Conservation (phyloP, 2,329 filamentous ascomycete genomes). For the Penicillium occitanis region DNA sequence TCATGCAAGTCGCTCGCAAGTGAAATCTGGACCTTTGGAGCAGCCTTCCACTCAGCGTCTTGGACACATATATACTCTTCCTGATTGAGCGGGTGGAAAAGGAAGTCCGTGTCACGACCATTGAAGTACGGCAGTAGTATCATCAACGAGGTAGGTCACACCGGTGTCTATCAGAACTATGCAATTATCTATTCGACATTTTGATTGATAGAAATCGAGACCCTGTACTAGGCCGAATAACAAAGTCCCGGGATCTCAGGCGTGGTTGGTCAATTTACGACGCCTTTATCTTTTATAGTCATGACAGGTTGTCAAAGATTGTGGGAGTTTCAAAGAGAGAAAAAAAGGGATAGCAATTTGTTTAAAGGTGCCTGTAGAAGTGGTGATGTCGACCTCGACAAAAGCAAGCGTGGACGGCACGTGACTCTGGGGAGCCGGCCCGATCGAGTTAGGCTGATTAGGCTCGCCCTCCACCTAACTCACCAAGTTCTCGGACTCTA, state of each 20-base stretch:
- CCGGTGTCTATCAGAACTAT: background rate
- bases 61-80: background rate
- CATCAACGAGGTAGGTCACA: background rate
- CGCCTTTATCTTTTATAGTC: background rate
- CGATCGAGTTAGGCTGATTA: constrained; percentile 7
- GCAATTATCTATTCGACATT: background rate
- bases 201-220: background rate
- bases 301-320: background rate
- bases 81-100: background rate
- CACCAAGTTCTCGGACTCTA: constrained; percentile 18
- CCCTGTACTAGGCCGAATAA: background rate
- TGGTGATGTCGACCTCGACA: background rate
- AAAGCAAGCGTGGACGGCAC: background rate
- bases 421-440: constrained; percentile 4
- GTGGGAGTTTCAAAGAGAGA: background rate
- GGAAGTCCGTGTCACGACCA: background rate
- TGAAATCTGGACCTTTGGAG: background rate
- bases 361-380: background rate
- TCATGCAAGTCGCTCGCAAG: background rate
- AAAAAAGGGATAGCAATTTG: background rate
- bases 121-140: background rate
- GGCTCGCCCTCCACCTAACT: constrained; percentile 13
- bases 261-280: background rate
- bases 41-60: background rate
- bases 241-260: background rate